Base-by-base conservation (phyloP, 192 early-diverging fungal genomes). In the Linnemannia exigua region DNA sequence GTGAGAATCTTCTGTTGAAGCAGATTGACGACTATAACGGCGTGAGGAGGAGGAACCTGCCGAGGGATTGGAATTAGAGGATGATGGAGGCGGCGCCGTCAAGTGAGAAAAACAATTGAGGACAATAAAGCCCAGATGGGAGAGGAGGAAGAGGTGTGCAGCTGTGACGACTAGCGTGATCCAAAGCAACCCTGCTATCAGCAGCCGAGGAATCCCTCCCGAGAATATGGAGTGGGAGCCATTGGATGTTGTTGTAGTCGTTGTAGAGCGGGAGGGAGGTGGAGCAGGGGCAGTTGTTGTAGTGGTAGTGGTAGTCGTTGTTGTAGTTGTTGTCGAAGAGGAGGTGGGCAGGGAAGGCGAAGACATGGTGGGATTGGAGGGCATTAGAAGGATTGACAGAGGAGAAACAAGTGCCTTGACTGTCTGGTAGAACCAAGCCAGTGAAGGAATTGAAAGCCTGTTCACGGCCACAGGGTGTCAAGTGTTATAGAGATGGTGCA, bases 101-200 rank as follows among this genome's bases (percentile, higher is more conserved):
- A 86, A 70, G 50, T 77, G 84, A 11, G 78, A 86, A 37, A 86
- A 86, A 61, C 84, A 86, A 15, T 77, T 80, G 70, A 86, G 74
- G 44, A 86, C 75, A 35, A 79, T 67, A 51, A 86, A 86, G 37
- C 84, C 84, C 47, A 86, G 19, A 70, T 79, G 84, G 17, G 78
- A 76, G 58, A 86, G 70, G 1, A 86, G 46, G 35, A 86, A 79
- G 25, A 86, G 74, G 28, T 86, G 84, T 22, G 78, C 78, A 28
- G 78, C 77, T 0, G 84, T 80, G 44, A 86, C 47, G 1, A 86
- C 77, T 0, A 86, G 47, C 20, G 83, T 86, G 69, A 86, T 66
- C 83, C 83, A 86, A 3, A 86, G 70, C 20, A 79, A 20, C 5
- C 77, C 74, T 9, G 83, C 78, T 17, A 86, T 44, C 35, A 86